phyloP scores from a whole-genome alignment of 225 moss, liverwort and hornwort genomes.

The Straminergon stramineum region DNA sequence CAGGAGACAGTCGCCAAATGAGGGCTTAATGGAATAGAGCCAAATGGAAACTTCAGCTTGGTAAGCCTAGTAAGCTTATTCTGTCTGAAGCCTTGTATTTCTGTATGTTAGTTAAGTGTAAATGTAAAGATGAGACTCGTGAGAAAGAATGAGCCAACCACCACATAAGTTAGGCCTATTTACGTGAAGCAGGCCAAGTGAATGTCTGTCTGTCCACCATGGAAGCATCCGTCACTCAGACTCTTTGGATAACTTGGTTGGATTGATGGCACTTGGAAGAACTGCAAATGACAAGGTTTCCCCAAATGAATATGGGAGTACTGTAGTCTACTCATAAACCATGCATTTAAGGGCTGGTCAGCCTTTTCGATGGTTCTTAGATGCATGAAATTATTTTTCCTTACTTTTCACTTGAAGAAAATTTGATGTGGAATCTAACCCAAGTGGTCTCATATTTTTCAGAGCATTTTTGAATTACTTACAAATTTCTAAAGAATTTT shows the following conservation, averaged over 20 bases:
- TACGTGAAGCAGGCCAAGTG: neutral
- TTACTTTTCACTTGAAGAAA: no score
- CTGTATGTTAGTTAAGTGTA: no score
- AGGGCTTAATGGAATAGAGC: neutral
- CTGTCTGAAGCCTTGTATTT: neutral
- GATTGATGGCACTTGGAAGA: neutral
- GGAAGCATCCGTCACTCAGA: neutral
- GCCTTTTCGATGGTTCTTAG: no score
- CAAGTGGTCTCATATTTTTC: no score
- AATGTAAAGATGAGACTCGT: neutral
- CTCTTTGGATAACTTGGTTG: neutral
- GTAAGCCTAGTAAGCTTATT: no score
- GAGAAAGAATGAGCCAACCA: neutral
- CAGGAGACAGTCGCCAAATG: neutral
- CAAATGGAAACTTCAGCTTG: neutral
- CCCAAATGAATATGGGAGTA: neutral
- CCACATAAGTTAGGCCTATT: no score
- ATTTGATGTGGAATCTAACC: no score
- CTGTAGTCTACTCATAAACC: no score
- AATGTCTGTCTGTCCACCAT: neutral
- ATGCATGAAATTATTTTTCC: no score
- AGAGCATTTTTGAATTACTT: no score
- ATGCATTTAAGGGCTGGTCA: no score
- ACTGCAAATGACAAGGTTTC: neutral
- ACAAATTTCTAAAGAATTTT: no score